Conservation (phyloP, 441 rosid species). For the Eutrema salsugineum region DNA sequence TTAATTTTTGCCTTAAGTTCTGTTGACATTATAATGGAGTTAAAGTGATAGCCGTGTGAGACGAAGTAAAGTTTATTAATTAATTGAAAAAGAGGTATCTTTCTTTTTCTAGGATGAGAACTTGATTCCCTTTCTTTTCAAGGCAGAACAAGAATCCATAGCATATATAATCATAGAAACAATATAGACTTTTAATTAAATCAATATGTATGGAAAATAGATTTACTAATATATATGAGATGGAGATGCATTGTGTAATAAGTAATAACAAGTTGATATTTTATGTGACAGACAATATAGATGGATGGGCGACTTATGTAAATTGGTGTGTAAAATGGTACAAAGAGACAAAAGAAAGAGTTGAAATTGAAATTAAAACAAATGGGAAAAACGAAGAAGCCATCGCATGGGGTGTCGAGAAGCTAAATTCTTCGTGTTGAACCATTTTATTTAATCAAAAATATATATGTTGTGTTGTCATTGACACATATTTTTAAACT, state of each 20-base stretch:
- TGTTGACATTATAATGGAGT: background rate
- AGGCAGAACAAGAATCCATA: background rate
- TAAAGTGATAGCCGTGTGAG: background rate
- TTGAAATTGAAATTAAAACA: conserved; percentile 17
- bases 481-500: conserved; percentile 3
- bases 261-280: conserved; percentile 17
- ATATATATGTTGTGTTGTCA: background rate
- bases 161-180: background rate
- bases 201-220: background rate
- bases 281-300: background rate
- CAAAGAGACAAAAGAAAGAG: conserved; percentile 25
- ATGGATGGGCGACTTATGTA: background rate
- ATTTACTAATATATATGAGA: background rate
- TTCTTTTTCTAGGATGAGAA: conserved; percentile 12
- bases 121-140: conserved; percentile 11
- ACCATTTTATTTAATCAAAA: background rate
- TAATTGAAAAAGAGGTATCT: conserved; percentile 4
- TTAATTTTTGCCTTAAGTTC: conserved; percentile 2
- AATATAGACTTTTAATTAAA: background rate
- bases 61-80: conserved; percentile 3
- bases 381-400: conserved; percentile 11
- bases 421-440: conserved; percentile 14
- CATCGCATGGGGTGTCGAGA: conserved; percentile 32
- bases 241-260: background rate
- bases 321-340: conserved; percentile 5